Conservation (phyloP, 352 stramenopile genomes). For the Aphanomyces euteiches region DNA sequence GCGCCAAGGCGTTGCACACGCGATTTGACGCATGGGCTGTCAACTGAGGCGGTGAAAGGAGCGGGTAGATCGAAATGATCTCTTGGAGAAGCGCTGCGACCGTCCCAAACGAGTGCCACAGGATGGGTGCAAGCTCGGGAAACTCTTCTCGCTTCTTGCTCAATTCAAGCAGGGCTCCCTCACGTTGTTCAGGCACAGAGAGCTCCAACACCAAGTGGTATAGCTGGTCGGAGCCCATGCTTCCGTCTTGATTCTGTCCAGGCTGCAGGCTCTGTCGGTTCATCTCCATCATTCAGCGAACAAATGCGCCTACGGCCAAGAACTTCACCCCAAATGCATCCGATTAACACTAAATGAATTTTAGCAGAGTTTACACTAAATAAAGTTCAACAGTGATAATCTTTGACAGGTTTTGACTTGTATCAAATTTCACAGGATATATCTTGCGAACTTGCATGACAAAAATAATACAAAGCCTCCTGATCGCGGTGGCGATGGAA, state of each 20-base stretch:
- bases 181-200: slow-evolving; percentile 91
- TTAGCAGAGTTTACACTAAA: neutral
- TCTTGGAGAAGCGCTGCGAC: slow-evolving; percentile 97
- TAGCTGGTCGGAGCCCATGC: slow-evolving; percentile 43
- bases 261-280: slow-evolving; percentile 3
- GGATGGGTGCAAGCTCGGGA: slow-evolving; percentile 94
- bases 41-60: slow-evolving; percentile 94
- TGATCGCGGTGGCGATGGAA: neutral
- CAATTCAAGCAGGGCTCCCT: slow-evolving; percentile 95
- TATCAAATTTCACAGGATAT: neutral
- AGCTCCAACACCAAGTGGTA: slow-evolving; percentile 92
- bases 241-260: neutral
- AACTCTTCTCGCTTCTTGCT: slow-evolving; percentile 99
- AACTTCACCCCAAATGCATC: slow-evolving; percentile 1
- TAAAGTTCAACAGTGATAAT: neutral
- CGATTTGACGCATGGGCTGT: slow-evolving; percentile 96
- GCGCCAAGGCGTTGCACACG: slow-evolving; percentile 97
- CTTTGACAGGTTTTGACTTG: neutral
- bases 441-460: neutral
- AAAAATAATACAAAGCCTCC: neutral
- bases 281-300: slow-evolving; percentile 12
- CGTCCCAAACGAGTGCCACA: slow-evolving; percentile 98
- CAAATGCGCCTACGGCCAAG: neutral
- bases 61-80: slow-evolving; percentile 98
- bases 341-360: neutral